Evolutionary conservation across 1,284 basidiomycete species (phyloP), one percentile per base, ranked within the genome.

Genomic region (Papiliotrema nemorosa): DNA sequence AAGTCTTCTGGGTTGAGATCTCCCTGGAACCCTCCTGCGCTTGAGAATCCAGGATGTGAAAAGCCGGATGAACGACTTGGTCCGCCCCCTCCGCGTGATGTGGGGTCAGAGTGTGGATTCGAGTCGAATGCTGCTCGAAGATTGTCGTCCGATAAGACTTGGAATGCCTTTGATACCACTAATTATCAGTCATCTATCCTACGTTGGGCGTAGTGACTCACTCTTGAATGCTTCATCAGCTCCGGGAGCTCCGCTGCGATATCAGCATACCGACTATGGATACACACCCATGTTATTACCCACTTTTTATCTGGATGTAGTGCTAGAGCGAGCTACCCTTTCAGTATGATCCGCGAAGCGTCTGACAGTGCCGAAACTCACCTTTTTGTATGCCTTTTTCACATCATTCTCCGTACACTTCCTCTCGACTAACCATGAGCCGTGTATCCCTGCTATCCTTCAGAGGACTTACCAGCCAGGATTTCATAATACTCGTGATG

Each of bases 191-290:
- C 22, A 53, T 47, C 24, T 29, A 12, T 20, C n/a, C n/a, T n/a
- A n/a, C n/a, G n/a, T n/a, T n/a, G n/a, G n/a, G n/a, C n/a, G n/a
- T n/a, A 14, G 29, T 7, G 41, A 81, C 86, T 53, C 66, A 96
- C 90, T 80, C 79, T 99, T 99, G 79, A 99, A 99, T 2, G 96
- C 96, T 73, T 99, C 96, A 59, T 98, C 96, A 14, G 96, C 94
- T 18, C 93, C 91, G 13, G 96, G 94, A 18, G 96, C 96, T 16
- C 90, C 88, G 67, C 75, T 72, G 52, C 9, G 57, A 53, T 40
- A 24, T 27, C 6, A 10, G 24, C 31, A 47, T 16, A 18, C 31
- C 31, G 25, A 13, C 18, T 10, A 12, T 20, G 24, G n/a, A n/a
- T n/a, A n/a, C n/a, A n/a, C n/a, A n/a, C 29, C 29, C 13, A n/a